A percentile compares a stretch with the other conserved stretches of the same genome.
Evolutionary conservation across 1,139 yeast species (phyloP).

Genomic region (Yamadazyma sp.): DNA sequence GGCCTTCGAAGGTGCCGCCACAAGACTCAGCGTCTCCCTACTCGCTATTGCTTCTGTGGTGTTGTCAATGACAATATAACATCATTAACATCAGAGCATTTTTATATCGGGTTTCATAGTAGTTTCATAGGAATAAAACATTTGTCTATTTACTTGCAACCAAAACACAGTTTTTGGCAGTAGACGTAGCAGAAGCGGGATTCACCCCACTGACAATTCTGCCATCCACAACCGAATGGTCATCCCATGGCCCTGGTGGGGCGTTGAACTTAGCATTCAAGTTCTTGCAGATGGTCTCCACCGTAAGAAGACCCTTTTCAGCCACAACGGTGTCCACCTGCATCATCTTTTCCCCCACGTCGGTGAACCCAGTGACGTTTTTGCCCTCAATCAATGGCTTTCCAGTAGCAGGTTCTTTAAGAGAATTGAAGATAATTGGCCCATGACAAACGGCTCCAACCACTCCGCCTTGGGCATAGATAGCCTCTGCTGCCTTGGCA

Average conservation of each 20-base stretch:
- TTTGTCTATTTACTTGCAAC: conserved; percentile 4
- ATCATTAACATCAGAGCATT: background rate
- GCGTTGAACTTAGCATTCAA: conserved; percentile 45
- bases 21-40: conserved; percentile 8
- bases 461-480: conserved; percentile 52
- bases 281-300: conserved; percentile 33
- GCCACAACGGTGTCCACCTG: conserved; percentile 36
- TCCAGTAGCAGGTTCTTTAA: conserved; percentile 43
- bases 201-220: conserved; percentile 61
- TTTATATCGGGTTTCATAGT: no score
- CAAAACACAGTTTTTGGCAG: conserved; percentile 36
- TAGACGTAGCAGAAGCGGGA: conserved; percentile 57
- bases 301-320: conserved; percentile 30
- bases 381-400: conserved; percentile 50
- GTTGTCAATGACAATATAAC: conserved; percentile 4
- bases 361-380: conserved; percentile 61
- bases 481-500: conserved; percentile 43
- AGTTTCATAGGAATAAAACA: no score
- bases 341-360: conserved; percentile 48
- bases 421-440: conserved; percentile 51
- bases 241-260: conserved; percentile 55
- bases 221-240: conserved; percentile 51
- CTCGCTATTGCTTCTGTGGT: conserved; percentile 7
- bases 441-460: conserved; percentile 71
- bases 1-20: conserved; percentile 9